Evolutionary conservation across 345 rosid species (phyloP), one percentile per base, ranked within the genome.

Genomic region (Gossypium mustelinum): DNA sequence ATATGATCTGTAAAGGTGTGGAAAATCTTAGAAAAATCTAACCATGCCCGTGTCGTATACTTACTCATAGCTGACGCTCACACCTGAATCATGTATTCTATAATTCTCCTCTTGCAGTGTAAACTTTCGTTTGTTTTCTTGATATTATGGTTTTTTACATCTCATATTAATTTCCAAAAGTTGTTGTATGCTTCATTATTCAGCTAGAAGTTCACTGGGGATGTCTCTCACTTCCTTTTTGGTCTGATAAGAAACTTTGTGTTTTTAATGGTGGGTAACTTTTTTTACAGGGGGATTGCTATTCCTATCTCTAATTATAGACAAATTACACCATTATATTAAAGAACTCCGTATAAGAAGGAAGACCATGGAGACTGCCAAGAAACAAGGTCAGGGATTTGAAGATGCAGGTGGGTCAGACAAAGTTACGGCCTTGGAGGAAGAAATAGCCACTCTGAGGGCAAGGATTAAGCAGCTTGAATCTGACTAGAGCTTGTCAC

Each of bases 241-340:
- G 73, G 48, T 25, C 60, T 62, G 47, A 29, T 78, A 17, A 34
- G 4, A 34, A 54, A 65, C 17, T 18, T 54, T 56, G 41, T 34
- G 9, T 24, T 50, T 54, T 69, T 75, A 87, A 60, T 27, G 48
- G 73, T 51, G 41, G 20, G 50, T 43, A 54, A 71, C 71, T 75
- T 14, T 22, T 57, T 65, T 55, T 88, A 82, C 92, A 95, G 99
- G 99, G 74, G 88, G 88, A 27, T 55, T 75, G 56, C 86, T 93
- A 43, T 93, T 95, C 84, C 89, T 91, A 44, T 89, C 81, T n/a
- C 82, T 93, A 16, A 85, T 93, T 98, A 88, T 91, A 80, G 97
- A 91, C 86, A 89, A 97, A 77, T 83, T 90, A 29, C 99, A 95
- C 75, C 96, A 95, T 76, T 89, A 88, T 80, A 90, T 95, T 72